A percentile compares a stretch with the other conserved stretches of the same genome.
Evolutionary conservation across 352 stramenopile genomes (phyloP).

Genomic region (Plasmopara viticola): DNA sequence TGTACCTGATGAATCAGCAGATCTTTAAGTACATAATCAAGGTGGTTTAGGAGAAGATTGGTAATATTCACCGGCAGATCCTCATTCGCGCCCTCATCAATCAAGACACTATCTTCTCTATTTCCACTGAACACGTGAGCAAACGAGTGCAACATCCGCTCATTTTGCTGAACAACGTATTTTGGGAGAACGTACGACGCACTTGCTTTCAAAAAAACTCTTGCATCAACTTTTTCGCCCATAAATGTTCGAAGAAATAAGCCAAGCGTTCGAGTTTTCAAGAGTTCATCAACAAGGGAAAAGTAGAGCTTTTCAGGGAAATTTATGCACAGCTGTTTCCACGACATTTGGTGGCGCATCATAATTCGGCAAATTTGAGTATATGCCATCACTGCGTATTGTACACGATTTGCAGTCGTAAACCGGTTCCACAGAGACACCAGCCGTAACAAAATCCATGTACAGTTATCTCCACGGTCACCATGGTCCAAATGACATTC

Average conservation of each 20-base stretch:
- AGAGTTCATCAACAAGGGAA: slow-evolving; percentile 46
- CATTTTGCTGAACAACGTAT: slow-evolving; percentile 56
- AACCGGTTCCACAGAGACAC: slow-evolving; percentile 47
- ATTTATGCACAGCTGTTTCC: slow-evolving; percentile 46
- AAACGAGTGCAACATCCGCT: slow-evolving; percentile 42
- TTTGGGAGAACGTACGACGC: slow-evolving; percentile 52
- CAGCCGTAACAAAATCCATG: slow-evolving; percentile 47
- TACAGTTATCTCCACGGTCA: slow-evolving; percentile 36
- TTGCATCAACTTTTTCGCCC: slow-evolving; percentile 30
- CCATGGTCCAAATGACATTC: slow-evolving; percentile 25
- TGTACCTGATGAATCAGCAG: slow-evolving; percentile 61
- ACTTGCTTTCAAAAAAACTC: slow-evolving; percentile 39
- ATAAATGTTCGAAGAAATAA: slow-evolving; percentile 60
- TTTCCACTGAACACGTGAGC: slow-evolving; percentile 28
- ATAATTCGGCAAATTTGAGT: slow-evolving; percentile 52
- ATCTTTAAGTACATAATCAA: slow-evolving; percentile 57
- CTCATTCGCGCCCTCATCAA: slow-evolving; percentile 17
- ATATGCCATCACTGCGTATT: slow-evolving; percentile 26
- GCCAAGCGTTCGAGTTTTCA: slow-evolving; percentile 32
- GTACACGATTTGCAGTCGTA: slow-evolving; percentile 17
- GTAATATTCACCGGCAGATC: slow-evolving; percentile 25
- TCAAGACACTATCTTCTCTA: slow-evolving; percentile 17
- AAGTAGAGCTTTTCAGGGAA: slow-evolving; percentile 53
- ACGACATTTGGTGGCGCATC: slow-evolving; percentile 35
- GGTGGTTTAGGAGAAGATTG: slow-evolving; percentile 37